These are phyloP conservation scores for Diplocarpon mali DNA, from an alignment of 2,329 filamentous ascomycete species.

Conservation along the genomic window DNA sequence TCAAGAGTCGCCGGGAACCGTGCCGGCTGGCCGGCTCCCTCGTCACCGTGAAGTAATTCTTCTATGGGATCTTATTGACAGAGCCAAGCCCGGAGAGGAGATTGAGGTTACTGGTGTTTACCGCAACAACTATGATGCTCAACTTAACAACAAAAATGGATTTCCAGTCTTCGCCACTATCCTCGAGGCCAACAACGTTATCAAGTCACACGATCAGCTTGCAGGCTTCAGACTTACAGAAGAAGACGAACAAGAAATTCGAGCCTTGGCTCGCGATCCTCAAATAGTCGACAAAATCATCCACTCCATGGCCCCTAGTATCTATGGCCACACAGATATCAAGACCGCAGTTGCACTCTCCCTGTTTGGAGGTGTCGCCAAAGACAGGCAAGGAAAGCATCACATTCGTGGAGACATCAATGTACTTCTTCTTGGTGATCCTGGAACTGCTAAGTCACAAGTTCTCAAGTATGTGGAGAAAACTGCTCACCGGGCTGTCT, in stretches of 20 bases:
- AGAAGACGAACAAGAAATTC: slow-evolving; percentile 86
- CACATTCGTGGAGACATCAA: slow-evolving; percentile 96
- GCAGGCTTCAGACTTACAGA: slow-evolving; percentile 93
- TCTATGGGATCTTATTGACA: slow-evolving; percentile 93
- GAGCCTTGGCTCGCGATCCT: slow-evolving; percentile 76
- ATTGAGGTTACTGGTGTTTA: slow-evolving; percentile 96
- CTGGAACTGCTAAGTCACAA: slow-evolving; percentile 95
- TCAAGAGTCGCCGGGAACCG: slow-evolving; percentile 93
- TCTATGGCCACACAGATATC: slow-evolving; percentile 93
- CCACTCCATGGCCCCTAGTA: slow-evolving; percentile 87
- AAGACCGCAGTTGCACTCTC: slow-evolving; percentile 94
- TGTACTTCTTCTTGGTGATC: slow-evolving; percentile 88
- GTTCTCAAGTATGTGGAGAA: slow-evolving; percentile 96
- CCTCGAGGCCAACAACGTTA: slow-evolving; percentile 90
- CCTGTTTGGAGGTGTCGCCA: slow-evolving; percentile 88
- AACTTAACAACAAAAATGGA: slow-evolving; percentile 95
- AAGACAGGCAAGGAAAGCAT: slow-evolving; percentile 79
- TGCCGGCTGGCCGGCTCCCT: slow-evolving; percentile 87
- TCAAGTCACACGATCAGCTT: slow-evolving; percentile 95
- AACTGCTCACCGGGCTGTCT: slow-evolving; percentile 91
- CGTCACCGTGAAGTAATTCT: slow-evolving; percentile 90
- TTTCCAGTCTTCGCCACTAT: slow-evolving; percentile 98
- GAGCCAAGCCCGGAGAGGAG: slow-evolving; percentile 92
- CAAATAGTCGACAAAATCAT: slow-evolving; percentile 89
- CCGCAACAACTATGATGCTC: slow-evolving; percentile 95